These are phyloP conservation scores for Jacaranda mimosifolia DNA, from an alignment of 257 asterid species.

Conservation along the genomic window DNA sequence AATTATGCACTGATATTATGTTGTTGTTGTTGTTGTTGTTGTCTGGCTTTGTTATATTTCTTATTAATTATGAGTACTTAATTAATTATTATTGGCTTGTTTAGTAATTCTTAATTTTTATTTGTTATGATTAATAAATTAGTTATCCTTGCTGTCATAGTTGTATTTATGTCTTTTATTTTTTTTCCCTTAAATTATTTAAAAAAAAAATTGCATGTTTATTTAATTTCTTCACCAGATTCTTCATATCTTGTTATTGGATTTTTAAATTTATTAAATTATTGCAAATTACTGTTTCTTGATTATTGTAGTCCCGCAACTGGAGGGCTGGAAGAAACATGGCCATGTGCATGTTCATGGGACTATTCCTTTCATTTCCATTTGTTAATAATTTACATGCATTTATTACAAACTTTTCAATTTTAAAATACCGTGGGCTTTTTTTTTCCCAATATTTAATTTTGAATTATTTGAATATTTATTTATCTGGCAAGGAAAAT, in stretches of 20 bases:
- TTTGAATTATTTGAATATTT: conserved; percentile 26
- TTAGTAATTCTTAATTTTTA: too few species aligned
- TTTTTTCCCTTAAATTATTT: not conserved
- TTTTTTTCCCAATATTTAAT: not conserved
- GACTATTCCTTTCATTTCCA: conserved; percentile 53
- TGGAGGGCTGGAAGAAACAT: conserved; percentile 66
- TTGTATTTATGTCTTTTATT: conserved; percentile 49
- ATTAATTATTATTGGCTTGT: not conserved
- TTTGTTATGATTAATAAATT: conserved; percentile 33
- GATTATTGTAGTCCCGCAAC: conserved; percentile 54
- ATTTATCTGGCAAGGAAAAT: conserved; percentile 34
- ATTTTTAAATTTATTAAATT: conserved; percentile 31
- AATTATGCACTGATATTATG: conserved; percentile 45
- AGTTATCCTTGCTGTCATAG: conserved; percentile 53
- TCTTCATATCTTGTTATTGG: conserved; percentile 55
- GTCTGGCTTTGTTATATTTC: conserved; percentile 50
- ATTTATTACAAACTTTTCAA: conserved; percentile 26
- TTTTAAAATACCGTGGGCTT: not conserved
- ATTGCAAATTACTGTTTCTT: conserved; percentile 36
- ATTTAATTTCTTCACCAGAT: conserved; percentile 37
- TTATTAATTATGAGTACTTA: conserved; percentile 31
- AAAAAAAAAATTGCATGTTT: conserved; percentile 3
- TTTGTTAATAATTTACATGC: conserved; percentile 29
- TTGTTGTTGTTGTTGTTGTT: conserved; percentile 31
- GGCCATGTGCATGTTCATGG: conserved; percentile 81